Base-by-base conservation (phyloP, 1,284 basidiomycete species). In the Ceratobasidium theobromae region DNA sequence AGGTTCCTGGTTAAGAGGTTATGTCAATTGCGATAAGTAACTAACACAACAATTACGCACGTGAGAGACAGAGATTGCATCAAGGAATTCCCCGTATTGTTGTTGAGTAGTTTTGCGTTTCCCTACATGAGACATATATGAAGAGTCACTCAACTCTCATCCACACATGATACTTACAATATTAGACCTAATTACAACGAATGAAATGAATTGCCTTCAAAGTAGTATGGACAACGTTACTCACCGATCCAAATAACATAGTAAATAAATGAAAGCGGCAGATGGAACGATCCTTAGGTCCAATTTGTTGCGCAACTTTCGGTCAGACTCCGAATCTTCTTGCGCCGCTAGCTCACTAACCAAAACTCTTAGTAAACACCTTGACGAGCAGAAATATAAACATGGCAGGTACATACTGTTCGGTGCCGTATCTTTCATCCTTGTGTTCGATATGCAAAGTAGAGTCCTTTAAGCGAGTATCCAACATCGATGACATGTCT, bases 221-320 rank as follows among this genome's bases (percentile, higher is more conserved):
- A 38, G 9, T 16, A 18, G 14, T 11, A 8, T 12, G 35, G 4
- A 25, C 21, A 14, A 28, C 8, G 45, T 27, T 14, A 27, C 46
- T 38, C 23, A 76, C 8, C 78, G 72, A 65, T 79, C 78, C 33
- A 79, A 69, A 45, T 75, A 77, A 67, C 75, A 76, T 4, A 78
- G 71, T 40, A 78, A 69, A 62, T 78, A 79, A 4, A 78, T 78
- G 48, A 74, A 52, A 67, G 73, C 72, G n/a, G 73, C 70, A 18
- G 72, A 53, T 6, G 75, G 75, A 1, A 76, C 65, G 28, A 76
- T 75, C 32, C 57, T 53, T 18, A 43, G 48, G 35, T 70, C 69
- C 18, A 70, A 35, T 33, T 70, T 70, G 23, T 53, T 30, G 14
- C 52, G 54, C 25, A 69, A 21, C 28, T 51, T 66, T 25, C 35